Base-by-base conservation (phyloP, 306 rosid species). In the Rubus idaeus region DNA sequence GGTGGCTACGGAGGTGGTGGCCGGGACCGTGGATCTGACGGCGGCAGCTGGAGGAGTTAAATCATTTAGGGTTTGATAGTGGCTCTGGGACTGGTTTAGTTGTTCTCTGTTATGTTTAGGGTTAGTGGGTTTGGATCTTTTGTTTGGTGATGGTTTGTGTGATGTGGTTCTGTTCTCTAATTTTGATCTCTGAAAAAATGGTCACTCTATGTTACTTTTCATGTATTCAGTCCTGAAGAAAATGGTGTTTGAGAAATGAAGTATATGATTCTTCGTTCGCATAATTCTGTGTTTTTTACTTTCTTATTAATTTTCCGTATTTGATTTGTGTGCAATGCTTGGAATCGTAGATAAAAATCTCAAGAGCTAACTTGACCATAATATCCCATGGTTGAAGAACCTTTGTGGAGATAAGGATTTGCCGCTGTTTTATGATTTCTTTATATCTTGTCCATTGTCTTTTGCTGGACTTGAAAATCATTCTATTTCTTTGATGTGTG, bases 1-100 rank as follows among this genome's bases (percentile, higher is more conserved):
- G 92, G 97, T 8, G 97, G 76, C n/a, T 63, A 63, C 2, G 69
- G 69, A 13, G 69, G 69, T 14, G 66, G 66, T 13, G 68, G 88
- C 85, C 78, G 86, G 0, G 77, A 91, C 18, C 85, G 95, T 0
- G 85, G 90, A 5, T 79, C 93, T 5, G 91, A 88, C 0, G 96
- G 91, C 0, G 92, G 92, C 17, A 90, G 57, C 83, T 94, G 98
- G 98, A 90, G 98, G 82, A 90, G 14, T 62, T 89, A 87, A 72
- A 20, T 14, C 65, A 39, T 42, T 20, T 23, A 30, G 35, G 6
- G 5, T 0, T 64, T 49, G 76, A 37, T 57, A 67, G 73, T 35
- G 61, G 37, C 17, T 64, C 5, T 14, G 41, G 7, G 47, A 35
- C 41, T 11, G 35, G 40, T 2, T 16, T 46, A 23, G 71, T 5